Conservation (phyloP, 768 basidiomycete genomes). For the Suillus hirtellus region DNA sequence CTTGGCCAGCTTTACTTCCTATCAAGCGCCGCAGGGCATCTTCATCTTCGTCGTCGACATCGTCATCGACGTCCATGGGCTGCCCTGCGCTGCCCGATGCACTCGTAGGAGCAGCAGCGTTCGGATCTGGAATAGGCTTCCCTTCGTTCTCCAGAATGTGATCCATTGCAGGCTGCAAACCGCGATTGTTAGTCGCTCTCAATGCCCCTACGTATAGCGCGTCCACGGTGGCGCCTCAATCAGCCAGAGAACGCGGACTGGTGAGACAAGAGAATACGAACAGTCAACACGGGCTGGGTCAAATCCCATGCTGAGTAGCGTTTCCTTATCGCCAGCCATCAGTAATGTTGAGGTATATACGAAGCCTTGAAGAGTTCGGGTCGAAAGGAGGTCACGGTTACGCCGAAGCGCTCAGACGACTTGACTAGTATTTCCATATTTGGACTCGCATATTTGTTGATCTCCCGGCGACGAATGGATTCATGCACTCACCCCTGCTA, state of each 20-base stretch:
- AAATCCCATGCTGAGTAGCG: conserved; percentile 85
- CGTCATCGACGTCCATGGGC: conserved; percentile 57
- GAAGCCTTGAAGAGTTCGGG: background rate
- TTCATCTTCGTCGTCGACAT: conserved; percentile 73
- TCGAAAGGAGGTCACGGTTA: background rate
- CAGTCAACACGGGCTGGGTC: conserved; percentile 83
- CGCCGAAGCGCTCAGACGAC: background rate
- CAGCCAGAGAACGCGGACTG: conserved; percentile 2
- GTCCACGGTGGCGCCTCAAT: conserved; percentile 1
- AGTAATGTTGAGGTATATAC: background rate
- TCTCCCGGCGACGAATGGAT: too few species aligned
- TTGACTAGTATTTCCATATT: background rate
- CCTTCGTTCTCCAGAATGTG: conserved; percentile 81
- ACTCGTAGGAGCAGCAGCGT: conserved; percentile 29
- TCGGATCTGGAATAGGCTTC: conserved; percentile 69
- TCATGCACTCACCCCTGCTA: too few species aligned
- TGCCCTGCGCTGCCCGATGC: conserved; percentile 19
- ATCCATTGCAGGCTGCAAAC: conserved; percentile 91
- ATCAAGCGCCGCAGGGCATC: conserved; percentile 57
- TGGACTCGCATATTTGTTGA: background rate
- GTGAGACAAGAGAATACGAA: conserved; percentile 39
- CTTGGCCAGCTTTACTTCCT: conserved; percentile 29
- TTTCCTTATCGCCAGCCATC: conserved; percentile 65
- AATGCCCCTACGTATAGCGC: conserved; percentile 71
- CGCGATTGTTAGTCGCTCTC: conserved; percentile 78